phyloP scores from a whole-genome alignment of 2,329 filamentous ascomycete species.

The Neonectria ditissima region DNA sequence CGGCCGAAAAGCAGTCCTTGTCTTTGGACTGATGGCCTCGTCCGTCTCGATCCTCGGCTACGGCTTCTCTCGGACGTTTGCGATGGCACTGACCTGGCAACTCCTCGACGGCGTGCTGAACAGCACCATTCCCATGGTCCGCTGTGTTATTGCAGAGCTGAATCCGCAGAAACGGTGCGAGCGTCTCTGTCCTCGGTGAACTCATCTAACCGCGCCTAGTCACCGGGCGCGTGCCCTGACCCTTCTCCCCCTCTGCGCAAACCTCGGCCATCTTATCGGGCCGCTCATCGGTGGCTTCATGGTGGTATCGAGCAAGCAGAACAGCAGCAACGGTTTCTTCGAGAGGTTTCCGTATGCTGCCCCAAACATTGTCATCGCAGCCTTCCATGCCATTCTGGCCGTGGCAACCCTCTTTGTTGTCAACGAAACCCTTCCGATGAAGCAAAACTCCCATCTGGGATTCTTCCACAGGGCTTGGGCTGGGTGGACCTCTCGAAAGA shows the following conservation, averaged over 20 bases:
- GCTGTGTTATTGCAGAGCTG: neutral
- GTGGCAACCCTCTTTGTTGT: neutral
- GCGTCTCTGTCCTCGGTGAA: neutral
- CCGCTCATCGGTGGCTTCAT: neutral
- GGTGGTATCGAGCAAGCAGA: neutral
- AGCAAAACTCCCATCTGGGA: neutral
- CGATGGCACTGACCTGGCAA: neutral
- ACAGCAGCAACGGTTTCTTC: neutral
- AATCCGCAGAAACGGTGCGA: conserved; percentile 2
- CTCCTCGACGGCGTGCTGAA: neutral
- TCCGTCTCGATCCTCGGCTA: neutral
- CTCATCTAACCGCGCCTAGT: neutral
- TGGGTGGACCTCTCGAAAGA: neutral
- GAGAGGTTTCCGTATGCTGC: neutral
- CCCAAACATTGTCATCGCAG: neutral
- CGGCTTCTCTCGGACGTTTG: neutral
- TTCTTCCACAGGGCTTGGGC: neutral
- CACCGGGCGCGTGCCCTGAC: conserved; percentile 3
- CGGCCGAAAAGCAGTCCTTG: neutral
- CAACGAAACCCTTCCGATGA: neutral
- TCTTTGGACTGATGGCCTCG: neutral
- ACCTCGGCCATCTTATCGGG: neutral
- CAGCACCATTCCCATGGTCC: neutral
- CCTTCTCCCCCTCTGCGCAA: neutral
- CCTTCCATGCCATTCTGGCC: neutral